Evolutionary conservation across 805 yeast genomes (phyloP), one percentile per base, ranked within the genome.

Genomic region (Yamadazyma sp.): DNA sequence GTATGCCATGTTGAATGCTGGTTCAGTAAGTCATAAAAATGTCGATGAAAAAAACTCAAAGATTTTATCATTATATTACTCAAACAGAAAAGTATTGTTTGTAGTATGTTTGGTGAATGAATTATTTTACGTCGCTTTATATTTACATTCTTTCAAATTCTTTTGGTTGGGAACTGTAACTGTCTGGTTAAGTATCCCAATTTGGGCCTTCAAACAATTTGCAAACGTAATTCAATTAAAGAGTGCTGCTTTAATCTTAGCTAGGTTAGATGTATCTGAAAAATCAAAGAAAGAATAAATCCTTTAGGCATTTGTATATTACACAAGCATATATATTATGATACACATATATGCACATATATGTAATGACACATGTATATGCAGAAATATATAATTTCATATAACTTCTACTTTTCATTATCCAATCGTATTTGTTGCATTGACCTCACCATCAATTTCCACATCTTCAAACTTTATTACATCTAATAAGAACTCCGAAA

Each of bases 91-190:
- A 12, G 95, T 93, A 13, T 70, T 93, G 43, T 93, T 93, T 63
- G 60, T 80, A 15, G 89, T 93, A 44, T 93, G 99, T 62, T 86
- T 93, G 17, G 84, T 89, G 43, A 93, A 93, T 62, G 99, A 93
- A 66, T 60, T 87, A 34, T 94, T 93, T 59, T 94, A 86, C 56
- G 84, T 89, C 55, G 96, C 95, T 1, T 58, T 89, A 31, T 93
- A 93, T 58, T 70, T 91, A 56, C 78, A 75, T 55, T 75, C 82
- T 44, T 88, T 86, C 59, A 65, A 76, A 24, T 67, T 58, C 23
- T 68, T 73, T 47, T 78, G 82, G 60, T 60, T 77, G 49, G 87
- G 86, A 13, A 76, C 84, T 13, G 52, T 74, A 29, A 52, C 81
- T 47, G 75, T 75, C 11, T 65, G 73, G 46, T 43, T 78, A 23